Base-by-base conservation (phyloP, 441 rosid genomes). In the Arabidopsis lyrata region DNA sequence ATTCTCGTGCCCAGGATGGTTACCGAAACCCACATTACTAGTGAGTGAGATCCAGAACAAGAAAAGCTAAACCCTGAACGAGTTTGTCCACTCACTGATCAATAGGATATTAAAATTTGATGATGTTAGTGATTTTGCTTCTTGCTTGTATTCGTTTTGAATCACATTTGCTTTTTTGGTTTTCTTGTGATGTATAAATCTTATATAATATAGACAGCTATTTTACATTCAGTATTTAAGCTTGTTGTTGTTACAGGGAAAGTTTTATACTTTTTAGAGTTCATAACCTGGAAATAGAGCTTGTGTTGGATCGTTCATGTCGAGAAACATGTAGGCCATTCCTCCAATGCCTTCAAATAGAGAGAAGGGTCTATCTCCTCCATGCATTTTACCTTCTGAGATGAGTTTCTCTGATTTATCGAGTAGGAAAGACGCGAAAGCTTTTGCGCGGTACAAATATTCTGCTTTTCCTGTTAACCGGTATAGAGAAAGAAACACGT, bases 271-370 rank as follows among this genome's bases (percentile, higher is more conserved):
- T 0, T 75, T 53, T 73, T 75, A 86, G 55, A 85, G 84, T 41
- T 86, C 89, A 68, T 81, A 88, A 16, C 79, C 88, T 47, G 93
- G 98, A 77, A 94, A 94, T 67, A 80, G 70, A 71, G 96, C 88
- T 44, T 72, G 63, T 1, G 77, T 76, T 7, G 95, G 95, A 2
- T 84, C 79, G 0, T 44, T 72, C 88, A 89, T 84, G 84, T 90
- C 95, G 16, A 94, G 71, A 68, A 88, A 86, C 73, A 88, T 89
- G 79, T 77, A 78, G 1, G 93, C 87, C 95, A 91, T 83, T 32
- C 96, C 92, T 80, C 93, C 95, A 4, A 75, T 52, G 39, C 98
- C 97, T 87, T 91, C 96, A 55, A 88, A 91, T 48, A 91, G 70
- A 4, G 88, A 88, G 20, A 70, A 85, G 0, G 86, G 84, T 13